These are phyloP conservation scores for Lojkania enalia DNA, from an alignment of 2,329 filamentous ascomycete species.

Conservation along the genomic window DNA sequence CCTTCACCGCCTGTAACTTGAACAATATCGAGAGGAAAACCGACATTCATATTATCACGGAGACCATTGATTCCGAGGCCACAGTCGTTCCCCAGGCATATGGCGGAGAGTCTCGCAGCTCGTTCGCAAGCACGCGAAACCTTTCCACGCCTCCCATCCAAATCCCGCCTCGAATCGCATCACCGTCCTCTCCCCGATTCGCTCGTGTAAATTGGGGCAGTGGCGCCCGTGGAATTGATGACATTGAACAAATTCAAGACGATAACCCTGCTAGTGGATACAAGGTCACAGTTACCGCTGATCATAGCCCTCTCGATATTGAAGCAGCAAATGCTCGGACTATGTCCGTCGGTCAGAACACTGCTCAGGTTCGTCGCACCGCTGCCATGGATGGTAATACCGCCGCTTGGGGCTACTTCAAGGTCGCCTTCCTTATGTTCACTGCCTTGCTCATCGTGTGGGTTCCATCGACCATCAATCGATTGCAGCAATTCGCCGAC, in stretches of 20 bases:
- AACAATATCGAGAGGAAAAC: constrained; percentile 57
- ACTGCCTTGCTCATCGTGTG: constrained; percentile 71
- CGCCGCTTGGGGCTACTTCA: constrained; percentile 70
- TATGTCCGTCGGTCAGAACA: constrained; percentile 8
- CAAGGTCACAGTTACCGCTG: constrained; percentile 5
- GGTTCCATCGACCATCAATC: constrained; percentile 77
- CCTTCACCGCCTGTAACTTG: constrained; percentile 47
- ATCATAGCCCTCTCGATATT: constrained; percentile 2
- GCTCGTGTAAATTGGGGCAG: constrained; percentile 7
- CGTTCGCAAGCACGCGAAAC: constrained; percentile 34
- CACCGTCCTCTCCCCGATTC: constrained; percentile 1
- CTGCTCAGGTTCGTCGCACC: constrained; percentile 10
- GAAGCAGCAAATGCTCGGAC: constrained; percentile 5
- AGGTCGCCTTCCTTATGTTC: constrained; percentile 73
- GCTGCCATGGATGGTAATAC: constrained; percentile 54
- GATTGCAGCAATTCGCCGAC: constrained; percentile 70
- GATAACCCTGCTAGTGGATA: constrained; percentile 1
- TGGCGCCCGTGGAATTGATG: neutral
- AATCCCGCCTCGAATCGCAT: neutral
- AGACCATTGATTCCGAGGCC: constrained; percentile 39
- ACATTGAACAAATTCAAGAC: neutral
- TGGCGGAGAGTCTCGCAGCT: constrained; percentile 29
- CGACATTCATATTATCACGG: constrained; percentile 65
- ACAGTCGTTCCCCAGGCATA: constrained; percentile 10
- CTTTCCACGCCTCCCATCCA: constrained; percentile 8